Conservation (phyloP, 2,329 filamentous ascomycete genomes). For the Claviceps arundinis region DNA sequence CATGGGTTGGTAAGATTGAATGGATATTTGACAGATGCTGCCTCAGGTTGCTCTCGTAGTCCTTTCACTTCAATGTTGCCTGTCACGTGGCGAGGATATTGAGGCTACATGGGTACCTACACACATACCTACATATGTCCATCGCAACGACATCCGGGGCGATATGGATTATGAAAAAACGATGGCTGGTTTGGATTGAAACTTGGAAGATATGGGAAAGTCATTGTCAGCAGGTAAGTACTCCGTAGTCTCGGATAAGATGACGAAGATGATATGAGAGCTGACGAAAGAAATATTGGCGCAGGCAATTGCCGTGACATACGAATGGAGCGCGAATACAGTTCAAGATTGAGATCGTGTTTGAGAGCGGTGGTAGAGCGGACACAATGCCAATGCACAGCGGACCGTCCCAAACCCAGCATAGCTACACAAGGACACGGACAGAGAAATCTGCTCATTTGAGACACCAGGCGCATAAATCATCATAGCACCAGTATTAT, state of each 20-base stretch:
- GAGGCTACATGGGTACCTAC: too few species aligned
- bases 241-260: neutral
- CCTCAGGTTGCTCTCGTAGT: neutral
- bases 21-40: neutral
- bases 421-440: neutral
- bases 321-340: conserved; percentile 7
- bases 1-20: neutral
- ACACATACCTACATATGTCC: too few species aligned
- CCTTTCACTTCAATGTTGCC: neutral
- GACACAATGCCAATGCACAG: neutral
- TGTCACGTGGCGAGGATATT: neutral
- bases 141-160: too few species aligned
- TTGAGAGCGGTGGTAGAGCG: neutral
- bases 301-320: conserved; percentile 4
- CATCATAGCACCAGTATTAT: neutral
- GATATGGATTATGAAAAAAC: too few species aligned
- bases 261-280: neutral
- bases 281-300: neutral
- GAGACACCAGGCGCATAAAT: neutral
- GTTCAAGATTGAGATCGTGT: neutral
- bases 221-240: too few species aligned
- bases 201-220: too few species aligned
- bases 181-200: too few species aligned
- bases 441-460: neutral
- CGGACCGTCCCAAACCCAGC: neutral